Conservation (phyloP, 768 basidiomycete genomes). For the Boletales sp. region DNA sequence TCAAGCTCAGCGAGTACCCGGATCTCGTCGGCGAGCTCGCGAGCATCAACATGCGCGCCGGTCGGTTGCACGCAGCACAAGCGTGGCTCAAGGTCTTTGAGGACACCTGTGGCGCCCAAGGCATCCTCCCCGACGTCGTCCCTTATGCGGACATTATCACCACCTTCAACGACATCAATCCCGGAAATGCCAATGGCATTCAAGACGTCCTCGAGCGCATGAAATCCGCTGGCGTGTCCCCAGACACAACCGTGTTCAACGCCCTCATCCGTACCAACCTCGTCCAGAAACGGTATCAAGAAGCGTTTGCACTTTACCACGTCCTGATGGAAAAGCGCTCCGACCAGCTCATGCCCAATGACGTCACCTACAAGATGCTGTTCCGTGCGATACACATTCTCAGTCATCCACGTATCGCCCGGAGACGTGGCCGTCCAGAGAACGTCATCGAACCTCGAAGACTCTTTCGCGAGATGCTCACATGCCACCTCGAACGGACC, state of each 20-base stretch:
- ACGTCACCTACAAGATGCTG: conserved; percentile 44
- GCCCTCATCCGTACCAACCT: conserved; percentile 42
- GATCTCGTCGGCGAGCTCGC: conserved; percentile 37
- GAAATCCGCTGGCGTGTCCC: conserved; percentile 33
- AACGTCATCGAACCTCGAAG: conserved; percentile 35
- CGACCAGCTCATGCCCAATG: conserved; percentile 33
- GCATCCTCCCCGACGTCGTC: conserved; percentile 8
- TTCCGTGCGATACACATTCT: conserved; percentile 32
- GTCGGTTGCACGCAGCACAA: conserved; percentile 28
- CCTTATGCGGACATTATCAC: conserved; percentile 41
- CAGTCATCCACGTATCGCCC: conserved; percentile 17
- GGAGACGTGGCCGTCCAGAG: conserved; percentile 17
- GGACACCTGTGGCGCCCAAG: conserved; percentile 16
- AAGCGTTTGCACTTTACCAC: conserved; percentile 43
- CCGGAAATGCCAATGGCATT: conserved; percentile 29
- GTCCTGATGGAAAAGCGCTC: conserved; percentile 34
- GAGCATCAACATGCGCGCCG: conserved; percentile 33
- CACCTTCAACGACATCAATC: conserved; percentile 32
- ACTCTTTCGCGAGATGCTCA: conserved; percentile 46
- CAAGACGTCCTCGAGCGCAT: conserved; percentile 39
- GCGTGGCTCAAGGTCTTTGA: conserved; percentile 28
- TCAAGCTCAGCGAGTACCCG: conserved; percentile 26
- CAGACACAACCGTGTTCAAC: conserved; percentile 45
- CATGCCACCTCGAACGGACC: conserved; percentile 27
- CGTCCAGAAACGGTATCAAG: conserved; percentile 26